Percentiles rank a stretch among this genome's conserved stretches.
These are phyloP conservation scores for Hypoxylon lienhwacheense DNA, from an alignment of 495 filamentous ascomycete species.

Conservation along the genomic window DNA sequence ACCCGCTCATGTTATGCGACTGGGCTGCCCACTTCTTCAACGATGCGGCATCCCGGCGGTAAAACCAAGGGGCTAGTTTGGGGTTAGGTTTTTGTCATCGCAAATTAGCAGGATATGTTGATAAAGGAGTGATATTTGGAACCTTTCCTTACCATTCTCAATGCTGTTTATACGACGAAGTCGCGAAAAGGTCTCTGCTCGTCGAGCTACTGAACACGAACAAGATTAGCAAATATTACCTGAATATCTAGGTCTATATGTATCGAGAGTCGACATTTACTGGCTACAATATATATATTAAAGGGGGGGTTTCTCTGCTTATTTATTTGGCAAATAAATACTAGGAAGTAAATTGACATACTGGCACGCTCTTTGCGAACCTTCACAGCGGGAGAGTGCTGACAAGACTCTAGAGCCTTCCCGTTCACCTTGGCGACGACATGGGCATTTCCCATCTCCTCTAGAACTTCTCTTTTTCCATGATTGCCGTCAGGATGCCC, in stretches of 20 bases:
- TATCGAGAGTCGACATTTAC: no score
- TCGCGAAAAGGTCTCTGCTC: constrained; percentile 34
- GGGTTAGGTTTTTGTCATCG: neutral
- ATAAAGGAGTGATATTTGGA: neutral
- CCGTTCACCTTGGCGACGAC: constrained; percentile 37
- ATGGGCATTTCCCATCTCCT: constrained; percentile 33
- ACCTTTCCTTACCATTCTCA: constrained; percentile 26
- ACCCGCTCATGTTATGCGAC: constrained; percentile 42
- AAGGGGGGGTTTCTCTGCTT: no score
- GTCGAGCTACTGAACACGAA: constrained; percentile 26
- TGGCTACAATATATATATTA: no score
- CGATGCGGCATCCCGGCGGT: constrained; percentile 46
- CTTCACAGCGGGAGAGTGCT: constrained; percentile 33
- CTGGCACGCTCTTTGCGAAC: constrained; percentile 37
- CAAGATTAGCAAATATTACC: constrained; percentile 1
- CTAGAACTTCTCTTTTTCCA: constrained; percentile 26
- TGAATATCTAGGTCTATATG: neutral
- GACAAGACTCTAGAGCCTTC: constrained; percentile 34
- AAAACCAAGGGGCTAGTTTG: constrained; percentile 37
- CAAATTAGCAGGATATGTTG: neutral
- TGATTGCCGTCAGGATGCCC: constrained; percentile 36
- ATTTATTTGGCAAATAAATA: no score
- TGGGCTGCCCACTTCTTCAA: constrained; percentile 43
- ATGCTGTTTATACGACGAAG: constrained; percentile 29
- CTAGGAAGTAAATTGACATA: constrained; percentile 2